Evolutionary conservation across 202 grass and related monocot species (phyloP).

Genomic region (Schoenoplectus triqueter): DNA sequence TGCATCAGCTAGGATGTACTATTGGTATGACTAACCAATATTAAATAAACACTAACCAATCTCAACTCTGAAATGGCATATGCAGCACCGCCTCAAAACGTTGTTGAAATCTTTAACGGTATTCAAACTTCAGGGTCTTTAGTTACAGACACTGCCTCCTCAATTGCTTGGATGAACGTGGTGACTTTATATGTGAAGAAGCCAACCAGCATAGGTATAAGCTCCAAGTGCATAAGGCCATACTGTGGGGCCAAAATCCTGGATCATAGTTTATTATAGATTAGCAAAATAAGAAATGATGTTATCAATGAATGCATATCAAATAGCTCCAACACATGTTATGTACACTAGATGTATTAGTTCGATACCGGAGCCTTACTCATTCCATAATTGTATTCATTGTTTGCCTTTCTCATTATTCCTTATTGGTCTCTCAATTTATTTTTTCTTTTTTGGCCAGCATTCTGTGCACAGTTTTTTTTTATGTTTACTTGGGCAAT

Average conservation of each 20-base stretch:
- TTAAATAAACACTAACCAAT: constrained; percentile 42
- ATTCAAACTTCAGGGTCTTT: constrained; percentile 61
- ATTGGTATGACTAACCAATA: constrained; percentile 12
- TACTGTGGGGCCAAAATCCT: constrained; percentile 92
- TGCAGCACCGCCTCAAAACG: constrained; percentile 14
- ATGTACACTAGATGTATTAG: background rate
- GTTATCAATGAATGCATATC: background rate
- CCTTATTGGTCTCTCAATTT: no score
- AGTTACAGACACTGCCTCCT: constrained; percentile 51
- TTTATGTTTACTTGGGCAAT: background rate
- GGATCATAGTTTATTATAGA: constrained; percentile 18
- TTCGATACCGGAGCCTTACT: background rate
- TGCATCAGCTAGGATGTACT: constrained; percentile 7
- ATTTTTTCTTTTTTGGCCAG: no score
- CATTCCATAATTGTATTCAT: background rate
- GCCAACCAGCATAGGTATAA: constrained; percentile 96
- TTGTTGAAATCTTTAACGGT: constrained; percentile 37
- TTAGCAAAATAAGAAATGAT: constrained; percentile 7
- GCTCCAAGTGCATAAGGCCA: constrained; percentile 80
- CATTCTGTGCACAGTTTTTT: background rate
- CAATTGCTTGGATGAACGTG: constrained; percentile 76
- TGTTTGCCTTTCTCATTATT: background rate
- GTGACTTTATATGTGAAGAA: constrained; percentile 96
- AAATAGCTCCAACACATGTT: background rate
- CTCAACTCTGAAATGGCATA: constrained; percentile 34